phyloP scores from a whole-genome alignment of 2,329 filamentous ascomycete genomes.

The Nigrospora osmanthi region DNA sequence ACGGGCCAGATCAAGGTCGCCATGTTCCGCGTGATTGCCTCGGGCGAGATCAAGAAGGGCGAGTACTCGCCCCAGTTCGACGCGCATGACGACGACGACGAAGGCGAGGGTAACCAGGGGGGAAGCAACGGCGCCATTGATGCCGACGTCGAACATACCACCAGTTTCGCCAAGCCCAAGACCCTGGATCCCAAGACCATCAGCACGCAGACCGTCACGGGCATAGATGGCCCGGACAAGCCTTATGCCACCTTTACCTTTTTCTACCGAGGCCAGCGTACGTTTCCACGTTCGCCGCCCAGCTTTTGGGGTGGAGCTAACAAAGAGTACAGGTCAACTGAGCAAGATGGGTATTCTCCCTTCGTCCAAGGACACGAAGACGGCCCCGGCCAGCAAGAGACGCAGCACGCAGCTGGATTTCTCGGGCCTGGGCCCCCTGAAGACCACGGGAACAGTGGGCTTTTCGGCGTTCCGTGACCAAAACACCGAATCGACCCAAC shows the following conservation, averaged over 20 bases:
- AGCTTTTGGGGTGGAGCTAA: constrained; percentile 11
- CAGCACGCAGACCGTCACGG: constrained; percentile 97
- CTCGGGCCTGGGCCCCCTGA: constrained; percentile 74
- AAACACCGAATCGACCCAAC: constrained; percentile 44
- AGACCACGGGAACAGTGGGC: constrained; percentile 79
- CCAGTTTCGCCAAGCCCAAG: constrained; percentile 95
- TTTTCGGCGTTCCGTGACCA: constrained; percentile 82
- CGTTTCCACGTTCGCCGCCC: constrained; percentile 28
- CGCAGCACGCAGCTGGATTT: constrained; percentile 82
- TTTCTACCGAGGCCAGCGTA: constrained; percentile 91
- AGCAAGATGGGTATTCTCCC: constrained; percentile 91
- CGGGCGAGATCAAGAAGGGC: constrained; percentile 93
- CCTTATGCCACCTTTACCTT: constrained; percentile 97
- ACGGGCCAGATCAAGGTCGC: constrained; percentile 97
- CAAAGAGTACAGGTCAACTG: constrained; percentile 65
- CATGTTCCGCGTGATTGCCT: constrained; percentile 89
- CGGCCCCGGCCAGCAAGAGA: constrained; percentile 59
- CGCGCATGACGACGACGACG: constrained; percentile 79
- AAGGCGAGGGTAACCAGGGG: constrained; percentile 38
- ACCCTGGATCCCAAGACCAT: constrained; percentile 94
- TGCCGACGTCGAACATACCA: constrained; percentile 89
- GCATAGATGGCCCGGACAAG: constrained; percentile 90
- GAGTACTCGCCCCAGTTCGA: constrained; percentile 98
- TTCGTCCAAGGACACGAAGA: constrained; percentile 56
- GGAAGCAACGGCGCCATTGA: constrained; percentile 56